phyloP scores from a whole-genome alignment of 2,329 filamentous ascomycete genomes.

The Stromatinia cepivora region DNA sequence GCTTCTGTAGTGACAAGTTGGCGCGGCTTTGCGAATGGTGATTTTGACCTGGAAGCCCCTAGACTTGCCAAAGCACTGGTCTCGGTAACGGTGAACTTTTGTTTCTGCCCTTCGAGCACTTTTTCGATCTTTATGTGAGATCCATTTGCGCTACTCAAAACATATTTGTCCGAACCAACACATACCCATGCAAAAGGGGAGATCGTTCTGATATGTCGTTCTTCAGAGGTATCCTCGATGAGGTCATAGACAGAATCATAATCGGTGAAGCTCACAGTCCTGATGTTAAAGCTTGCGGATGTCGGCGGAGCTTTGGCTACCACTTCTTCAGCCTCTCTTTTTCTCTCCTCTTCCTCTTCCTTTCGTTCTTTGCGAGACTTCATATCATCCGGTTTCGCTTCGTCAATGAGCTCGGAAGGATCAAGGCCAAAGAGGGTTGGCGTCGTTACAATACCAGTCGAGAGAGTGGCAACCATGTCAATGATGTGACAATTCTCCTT shows the following conservation, averaged over 20 bases:
- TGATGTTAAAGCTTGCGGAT: slow-evolving; percentile 21
- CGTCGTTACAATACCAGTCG: slow-evolving; percentile 82
- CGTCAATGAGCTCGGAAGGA: slow-evolving; percentile 71
- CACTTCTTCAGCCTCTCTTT: slow-evolving; percentile 22
- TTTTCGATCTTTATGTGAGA: slow-evolving; percentile 57
- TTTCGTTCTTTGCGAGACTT: slow-evolving; percentile 52
- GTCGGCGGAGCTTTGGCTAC: not conserved
- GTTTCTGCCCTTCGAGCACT: slow-evolving; percentile 31
- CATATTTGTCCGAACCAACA: slow-evolving; percentile 66
- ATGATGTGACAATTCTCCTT: slow-evolving; percentile 93
- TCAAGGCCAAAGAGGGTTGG: slow-evolving; percentile 93
- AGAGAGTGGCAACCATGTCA: slow-evolving; percentile 87
- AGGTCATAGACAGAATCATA: slow-evolving; percentile 92
- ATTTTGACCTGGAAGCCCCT: slow-evolving; percentile 45
- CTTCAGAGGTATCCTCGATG: slow-evolving; percentile 76
- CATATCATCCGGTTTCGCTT: slow-evolving; percentile 64
- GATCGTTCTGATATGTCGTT: slow-evolving; percentile 73
- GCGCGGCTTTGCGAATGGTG: slow-evolving; percentile 68
- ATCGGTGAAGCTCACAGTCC: slow-evolving; percentile 68
- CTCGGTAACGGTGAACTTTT: slow-evolving; percentile 44
- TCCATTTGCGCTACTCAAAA: slow-evolving; percentile 66
- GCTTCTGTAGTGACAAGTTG: slow-evolving; percentile 64
- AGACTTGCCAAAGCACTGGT: slow-evolving; percentile 29
- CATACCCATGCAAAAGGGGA: slow-evolving; percentile 83
- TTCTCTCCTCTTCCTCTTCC: slow-evolving; percentile 45